Base-by-base conservation (phyloP, 495 filamentous ascomycete genomes). In the Hapsidospora chrysogenum region DNA sequence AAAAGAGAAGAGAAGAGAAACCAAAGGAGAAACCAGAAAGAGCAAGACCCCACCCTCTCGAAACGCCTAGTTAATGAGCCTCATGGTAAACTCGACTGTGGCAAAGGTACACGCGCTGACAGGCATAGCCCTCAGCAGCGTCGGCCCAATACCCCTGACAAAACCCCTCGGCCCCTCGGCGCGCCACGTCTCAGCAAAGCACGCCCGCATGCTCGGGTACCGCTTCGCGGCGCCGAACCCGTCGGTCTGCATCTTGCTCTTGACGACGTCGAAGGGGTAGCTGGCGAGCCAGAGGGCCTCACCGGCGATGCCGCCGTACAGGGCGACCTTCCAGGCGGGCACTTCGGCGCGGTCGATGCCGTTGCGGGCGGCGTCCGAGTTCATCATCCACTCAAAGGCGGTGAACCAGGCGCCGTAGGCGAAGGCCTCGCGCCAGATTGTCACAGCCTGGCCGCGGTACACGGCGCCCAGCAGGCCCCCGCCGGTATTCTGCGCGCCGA, bases 161-260 rank as follows among this genome's bases (percentile, higher is more conserved):
- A 97, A 96, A 3, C 85, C 92, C 29, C 74, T 60, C 42, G 72
- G 40, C 3, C 89, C 89, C 55, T 93, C 85, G 16, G 56, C 60
- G 31, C 68, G 58, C 60, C 70, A 92, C 17, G 78, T 85, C 71
- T 94, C 77, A 43, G 59, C 64, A 56, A 94, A 92, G 61, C 83
- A 89, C 57, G 95, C 85, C 29, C 74, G 68, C 85, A 93, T 94
- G 36, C 57, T 76, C 61, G 60, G 71, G 57, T 79, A 96, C 48
- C 64, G 61, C 68, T 68, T 71, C 37, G 68, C 54, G 18, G 36
- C 29, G 1, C 67, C 66, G 49, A 95, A 85, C 15, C 82, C 86
- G 63, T 97, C 89, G 41, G 74, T 92, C 70, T 97, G 89, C 87
- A 96, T 92, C 73, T 92, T 95, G 57, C 83, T 92, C 80, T 97